Evolutionary conservation across 1,284 basidiomycete species (phyloP), one percentile per base, ranked within the genome.

Genomic region (Mycosarcoma maydis): DNA sequence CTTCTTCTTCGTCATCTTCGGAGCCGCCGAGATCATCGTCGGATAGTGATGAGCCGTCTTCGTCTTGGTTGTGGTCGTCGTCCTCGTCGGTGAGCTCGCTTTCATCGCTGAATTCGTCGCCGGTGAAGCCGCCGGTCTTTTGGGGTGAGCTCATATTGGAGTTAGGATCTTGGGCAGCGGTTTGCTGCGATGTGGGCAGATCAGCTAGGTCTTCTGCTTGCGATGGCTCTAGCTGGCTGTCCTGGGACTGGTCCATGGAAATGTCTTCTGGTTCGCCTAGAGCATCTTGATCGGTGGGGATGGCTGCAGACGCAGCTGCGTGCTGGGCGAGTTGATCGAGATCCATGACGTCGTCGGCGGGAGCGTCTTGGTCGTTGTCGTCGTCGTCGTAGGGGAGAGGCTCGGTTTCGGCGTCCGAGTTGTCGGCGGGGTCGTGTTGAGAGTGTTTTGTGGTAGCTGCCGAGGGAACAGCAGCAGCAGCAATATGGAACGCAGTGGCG

Each of bases 321-420:
- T 55, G 58, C 6, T 47, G 59, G 4, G 53, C 53, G 24, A 59
- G 62, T 23, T 58, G 42, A 43, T 61, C 38, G 40, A 61, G 39
- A 47, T 71, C 58, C 61, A 71, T 68, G 26, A 60, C 52, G 52
- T 56, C 58, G 41, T 26, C 48, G 40, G 22, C 60, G 34, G 19
- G 42, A 27, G 41, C 56, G 29, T 55, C 40, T 8, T 56, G 53
- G 26, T 56, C 58, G 29, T 62, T 46, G 19, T 51, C 61, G 23
- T 66, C 65, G 45, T 74, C 72, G 54, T 77, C 75, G 52, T 72
- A 78, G 16, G 76, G 70, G 3, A 80, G 60, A 13, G 76, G 77
- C 39, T 77, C 77, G 6, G 77, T 80, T 26, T 80, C 77, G 16
- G 77, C 76, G 62, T 77, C 75, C 16, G 77, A 80, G 8, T 40